These are phyloP conservation scores for Hypoxylon fuscum DNA, from an alignment of 495 filamentous ascomycete genomes.

Conservation along the genomic window DNA sequence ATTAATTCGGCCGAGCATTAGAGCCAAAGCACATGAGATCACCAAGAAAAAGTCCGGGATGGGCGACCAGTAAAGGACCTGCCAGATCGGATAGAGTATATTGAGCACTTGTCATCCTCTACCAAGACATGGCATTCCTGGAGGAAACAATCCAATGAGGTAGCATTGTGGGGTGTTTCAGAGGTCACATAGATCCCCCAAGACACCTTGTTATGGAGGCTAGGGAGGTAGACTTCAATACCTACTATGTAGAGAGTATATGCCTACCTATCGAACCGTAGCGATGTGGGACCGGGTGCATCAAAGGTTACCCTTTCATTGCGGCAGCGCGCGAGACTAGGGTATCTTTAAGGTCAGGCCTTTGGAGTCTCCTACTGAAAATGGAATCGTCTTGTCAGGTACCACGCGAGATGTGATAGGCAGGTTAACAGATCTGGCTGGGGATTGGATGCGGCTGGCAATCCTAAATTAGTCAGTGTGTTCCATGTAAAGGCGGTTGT, in stretches of 20 bases:
- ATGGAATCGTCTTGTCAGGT: conserved; percentile 41
- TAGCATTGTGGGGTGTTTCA: conserved; percentile 36
- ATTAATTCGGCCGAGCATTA: conserved; percentile 26
- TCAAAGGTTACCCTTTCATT: conserved; percentile 38
- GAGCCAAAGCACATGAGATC: conserved; percentile 12
- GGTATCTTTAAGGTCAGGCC: conserved; percentile 25
- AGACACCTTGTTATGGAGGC: conserved; percentile 12
- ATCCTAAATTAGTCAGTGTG: conserved; percentile 39
- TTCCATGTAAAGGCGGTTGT: conserved; percentile 39
- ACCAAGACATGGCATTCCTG: conserved; percentile 39
- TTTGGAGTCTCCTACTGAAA: conserved; percentile 41
- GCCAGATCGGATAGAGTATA: conserved; percentile 27
- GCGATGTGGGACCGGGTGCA: conserved; percentile 28
- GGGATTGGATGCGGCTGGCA: conserved; percentile 33
- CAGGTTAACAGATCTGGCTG: conserved; percentile 3
- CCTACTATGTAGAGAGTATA: too few species aligned
- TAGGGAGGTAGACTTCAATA: too few species aligned
- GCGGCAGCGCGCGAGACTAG: conserved; percentile 16
- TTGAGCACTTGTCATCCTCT: conserved; percentile 25
- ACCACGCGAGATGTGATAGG: conserved; percentile 41
- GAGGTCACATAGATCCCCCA: conserved; percentile 25
- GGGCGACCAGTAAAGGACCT: conserved; percentile 17
- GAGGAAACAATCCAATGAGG: conserved; percentile 40
- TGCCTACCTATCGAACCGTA: conserved; percentile 6
- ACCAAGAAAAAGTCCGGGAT: conserved; percentile 18